A percentile compares a stretch with the other conserved stretches of the same genome.
phyloP scores from a whole-genome alignment of 306 rosid genomes.

The Styphnolobium japonicum region DNA sequence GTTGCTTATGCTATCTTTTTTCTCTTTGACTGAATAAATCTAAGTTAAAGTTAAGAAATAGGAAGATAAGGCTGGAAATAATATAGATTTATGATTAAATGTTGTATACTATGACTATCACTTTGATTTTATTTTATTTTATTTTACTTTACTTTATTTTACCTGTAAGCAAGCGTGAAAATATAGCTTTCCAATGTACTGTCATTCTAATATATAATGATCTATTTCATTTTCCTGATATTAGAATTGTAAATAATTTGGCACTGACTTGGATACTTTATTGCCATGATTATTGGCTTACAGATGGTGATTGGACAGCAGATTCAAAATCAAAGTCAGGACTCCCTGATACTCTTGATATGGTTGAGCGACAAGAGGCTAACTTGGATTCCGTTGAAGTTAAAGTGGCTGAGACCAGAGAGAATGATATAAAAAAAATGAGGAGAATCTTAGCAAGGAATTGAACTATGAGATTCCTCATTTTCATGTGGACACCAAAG shows the following conservation, averaged over 20 bases:
- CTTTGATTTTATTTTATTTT: too few relatives aligned
- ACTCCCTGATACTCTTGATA: background rate
- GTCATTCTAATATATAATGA: background rate
- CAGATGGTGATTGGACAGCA: background rate
- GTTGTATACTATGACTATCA: background rate
- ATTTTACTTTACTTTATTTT: background rate
- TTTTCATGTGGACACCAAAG: background rate
- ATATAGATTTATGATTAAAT: background rate
- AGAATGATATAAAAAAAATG: slow-evolving; percentile 1
- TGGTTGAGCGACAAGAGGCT: background rate
- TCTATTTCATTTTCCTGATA: background rate
- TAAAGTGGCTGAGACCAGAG: background rate
- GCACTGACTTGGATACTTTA: background rate
- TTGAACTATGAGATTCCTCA: slow-evolving; percentile 7
- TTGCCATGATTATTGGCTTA: background rate
- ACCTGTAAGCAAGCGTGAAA: background rate
- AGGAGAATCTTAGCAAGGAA: background rate
- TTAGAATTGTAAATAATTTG: background rate
- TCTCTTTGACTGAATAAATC: background rate
- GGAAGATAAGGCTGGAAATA: background rate
- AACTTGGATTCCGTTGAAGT: background rate
- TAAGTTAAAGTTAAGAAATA: background rate
- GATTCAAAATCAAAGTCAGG: background rate
- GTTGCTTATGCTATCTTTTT: background rate
- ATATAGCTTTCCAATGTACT: background rate